phyloP scores from a whole-genome alignment of 306 rosid species.

The Cucumis melo region DNA sequence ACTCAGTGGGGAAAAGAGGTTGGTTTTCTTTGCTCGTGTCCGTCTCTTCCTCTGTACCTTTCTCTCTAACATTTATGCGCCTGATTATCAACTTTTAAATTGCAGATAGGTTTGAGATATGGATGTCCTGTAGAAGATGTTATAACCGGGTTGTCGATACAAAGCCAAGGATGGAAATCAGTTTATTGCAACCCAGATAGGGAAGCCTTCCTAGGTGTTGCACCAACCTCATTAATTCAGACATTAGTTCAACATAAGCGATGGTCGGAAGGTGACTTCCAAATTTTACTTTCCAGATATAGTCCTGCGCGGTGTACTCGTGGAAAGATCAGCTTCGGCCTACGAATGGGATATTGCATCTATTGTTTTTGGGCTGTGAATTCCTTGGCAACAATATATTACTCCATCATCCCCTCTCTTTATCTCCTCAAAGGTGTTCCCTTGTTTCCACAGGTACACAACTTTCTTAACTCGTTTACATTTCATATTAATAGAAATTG shows the following conservation, averaged over 20 bases:
- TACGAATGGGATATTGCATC: constrained; percentile 38
- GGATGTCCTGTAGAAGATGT: constrained; percentile 80
- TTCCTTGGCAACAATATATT: constrained; percentile 35
- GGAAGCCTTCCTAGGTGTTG: constrained; percentile 56
- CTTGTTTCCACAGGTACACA: constrained; percentile 52
- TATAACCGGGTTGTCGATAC: constrained; percentile 58
- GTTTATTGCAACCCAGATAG: constrained; percentile 48
- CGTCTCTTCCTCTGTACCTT: background rate
- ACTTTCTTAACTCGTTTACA: background rate
- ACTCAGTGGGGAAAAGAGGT: constrained; percentile 80
- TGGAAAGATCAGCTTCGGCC: constrained; percentile 47
- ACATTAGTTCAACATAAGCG: constrained; percentile 64
- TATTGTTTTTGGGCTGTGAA: constrained; percentile 52
- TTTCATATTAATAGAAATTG: background rate
- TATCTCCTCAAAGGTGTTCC: constrained; percentile 48
- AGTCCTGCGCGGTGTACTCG: constrained; percentile 44
- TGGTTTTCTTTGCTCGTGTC: constrained; percentile 15
- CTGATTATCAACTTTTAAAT: background rate
- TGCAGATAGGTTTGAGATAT: constrained; percentile 59
- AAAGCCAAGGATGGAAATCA: constrained; percentile 63
- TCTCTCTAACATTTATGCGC: background rate
- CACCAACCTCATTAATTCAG: constrained; percentile 39
- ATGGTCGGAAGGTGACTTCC: constrained; percentile 76
- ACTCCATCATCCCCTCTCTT: constrained; percentile 55
- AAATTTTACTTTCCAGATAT: constrained; percentile 38